Percentiles rank a stretch among this genome's conserved stretches.
These are phyloP conservation scores for Oryza glaberrima DNA, from an alignment of 176 grass and related monocot genomes.

Conservation along the genomic window DNA sequence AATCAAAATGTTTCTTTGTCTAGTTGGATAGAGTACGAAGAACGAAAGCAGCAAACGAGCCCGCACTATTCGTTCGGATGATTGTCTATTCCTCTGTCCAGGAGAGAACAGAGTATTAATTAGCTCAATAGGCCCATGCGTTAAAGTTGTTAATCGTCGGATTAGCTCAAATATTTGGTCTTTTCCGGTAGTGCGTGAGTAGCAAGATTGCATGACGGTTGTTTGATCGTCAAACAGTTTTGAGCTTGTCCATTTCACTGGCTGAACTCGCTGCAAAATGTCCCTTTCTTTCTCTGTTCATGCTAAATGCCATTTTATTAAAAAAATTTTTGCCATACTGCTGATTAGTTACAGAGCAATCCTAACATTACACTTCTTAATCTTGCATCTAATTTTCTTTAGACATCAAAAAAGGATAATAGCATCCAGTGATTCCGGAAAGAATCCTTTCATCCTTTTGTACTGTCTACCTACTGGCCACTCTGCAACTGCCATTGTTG, in stretches of 20 bases:
- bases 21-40: conserved; percentile 2
- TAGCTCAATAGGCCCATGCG: conserved; percentile 4
- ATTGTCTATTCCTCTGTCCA: conserved; percentile 29
- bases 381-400: not conserved
- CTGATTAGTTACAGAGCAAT: not conserved
- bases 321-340: not conserved
- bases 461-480: not conserved
- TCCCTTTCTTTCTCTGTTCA: not conserved
- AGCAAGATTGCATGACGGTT: not conserved
- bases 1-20: not conserved
- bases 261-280: not conserved
- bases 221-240: not conserved
- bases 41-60: not conserved
- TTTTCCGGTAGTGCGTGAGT: not conserved
- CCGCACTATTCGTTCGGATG: conserved; percentile 1
- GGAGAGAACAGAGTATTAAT: not conserved
- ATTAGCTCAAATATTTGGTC: conserved; percentile 3
- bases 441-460: not conserved
- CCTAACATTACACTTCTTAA: not conserved
- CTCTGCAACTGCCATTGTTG: not conserved
- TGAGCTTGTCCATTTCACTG: not conserved
- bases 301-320: not conserved
- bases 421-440: not conserved
- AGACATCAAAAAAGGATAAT: not conserved
- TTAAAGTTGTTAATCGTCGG: conserved; percentile 24